These are phyloP conservation scores for Colletotrichum viniferum DNA, from an alignment of 2,329 filamentous ascomycete species.

Conservation along the genomic window DNA sequence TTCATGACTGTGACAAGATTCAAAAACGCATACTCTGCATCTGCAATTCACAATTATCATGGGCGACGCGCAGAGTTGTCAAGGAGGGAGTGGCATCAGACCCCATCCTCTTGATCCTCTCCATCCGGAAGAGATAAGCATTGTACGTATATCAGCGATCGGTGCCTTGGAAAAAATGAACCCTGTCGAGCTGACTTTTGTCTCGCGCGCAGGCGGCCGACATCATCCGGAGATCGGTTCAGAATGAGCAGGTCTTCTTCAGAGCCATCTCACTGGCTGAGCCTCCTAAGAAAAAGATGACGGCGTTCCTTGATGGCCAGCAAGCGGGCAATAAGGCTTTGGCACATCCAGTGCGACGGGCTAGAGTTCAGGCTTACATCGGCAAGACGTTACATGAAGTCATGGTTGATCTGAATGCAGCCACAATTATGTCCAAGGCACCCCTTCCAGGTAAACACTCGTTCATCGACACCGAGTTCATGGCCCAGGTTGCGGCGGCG, in stretches of 20 bases:
- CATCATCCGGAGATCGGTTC: not conserved
- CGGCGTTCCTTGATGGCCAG: constrained; percentile 44
- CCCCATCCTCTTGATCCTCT: constrained; percentile 18
- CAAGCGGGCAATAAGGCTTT: constrained; percentile 21
- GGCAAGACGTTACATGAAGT: constrained; percentile 23
- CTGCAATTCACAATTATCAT: not conserved
- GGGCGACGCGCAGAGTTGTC: not conserved
- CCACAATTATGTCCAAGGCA: constrained; percentile 23
- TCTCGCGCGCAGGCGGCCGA: not conserved
- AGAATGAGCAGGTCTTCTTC: constrained; percentile 34
- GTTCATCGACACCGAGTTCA: constrained; percentile 51
- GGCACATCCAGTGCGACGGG: constrained; percentile 27
- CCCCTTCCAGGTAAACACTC: constrained; percentile 46
- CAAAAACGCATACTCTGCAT: not conserved
- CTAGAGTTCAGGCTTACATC: constrained; percentile 37
- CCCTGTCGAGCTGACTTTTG: not conserved
- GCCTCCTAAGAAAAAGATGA: constrained; percentile 46
- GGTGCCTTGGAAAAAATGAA: too few species aligned
- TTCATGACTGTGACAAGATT: not conserved
- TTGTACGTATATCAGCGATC: not conserved
- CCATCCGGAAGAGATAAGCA: constrained; percentile 8
- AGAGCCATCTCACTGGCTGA: constrained; percentile 50
- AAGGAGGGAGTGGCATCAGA: not conserved
- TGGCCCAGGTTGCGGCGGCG: constrained; percentile 50
- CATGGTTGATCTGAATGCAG: constrained; percentile 23